Evolutionary conservation across 441 rosid genomes (phyloP), one percentile per base, ranked within the genome.

Genomic region (Populus hybrid): DNA sequence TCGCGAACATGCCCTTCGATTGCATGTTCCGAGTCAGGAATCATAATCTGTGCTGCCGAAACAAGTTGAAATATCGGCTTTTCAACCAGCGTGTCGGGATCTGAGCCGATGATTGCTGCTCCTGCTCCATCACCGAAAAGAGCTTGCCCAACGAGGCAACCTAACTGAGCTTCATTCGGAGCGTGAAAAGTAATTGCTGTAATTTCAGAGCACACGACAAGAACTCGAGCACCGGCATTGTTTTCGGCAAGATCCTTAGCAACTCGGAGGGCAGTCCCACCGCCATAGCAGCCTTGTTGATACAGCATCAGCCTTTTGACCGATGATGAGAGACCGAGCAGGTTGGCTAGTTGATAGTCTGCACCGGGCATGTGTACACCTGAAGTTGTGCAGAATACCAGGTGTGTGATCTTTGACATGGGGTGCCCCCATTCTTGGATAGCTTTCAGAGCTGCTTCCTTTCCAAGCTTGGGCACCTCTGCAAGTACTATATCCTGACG

Each of bases 341-440:
- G 87, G 76, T 87, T 88, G 74, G 87, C 83, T 73, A 90, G 89
- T 65, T 85, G 85, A 77, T 84, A 84, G 80, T 90, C 93, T 8
- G 89, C 90, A 4, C 88, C 88, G 2, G 93, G 91, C 91, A 88
- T 88, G 82, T 87, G 86, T 0, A 88, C 88, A 4, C 93, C 89
- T 5, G 87, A 82, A 5, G 89, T 86, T 35, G 90, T 88, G 79
- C 93, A 90, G 81, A 86, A 89, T 10, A 89, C 77, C 20, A 89
- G 86, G 63, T 89, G 90, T 63, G 93, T 86, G 84, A 89, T 88
- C 79, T 86, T 89, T 50, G 88, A 89, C 32, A 84, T 85, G 61
- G 90, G 88, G 40, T 89, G 89, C 12, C 90, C 90, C 90, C 90
- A 87, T 69, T 89, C 89, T 74, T 86, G 81, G 76, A 89, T 86